Conservation (phyloP, 192 early-diverging fungal genomes). For the Mortierella alpina region DNA sequence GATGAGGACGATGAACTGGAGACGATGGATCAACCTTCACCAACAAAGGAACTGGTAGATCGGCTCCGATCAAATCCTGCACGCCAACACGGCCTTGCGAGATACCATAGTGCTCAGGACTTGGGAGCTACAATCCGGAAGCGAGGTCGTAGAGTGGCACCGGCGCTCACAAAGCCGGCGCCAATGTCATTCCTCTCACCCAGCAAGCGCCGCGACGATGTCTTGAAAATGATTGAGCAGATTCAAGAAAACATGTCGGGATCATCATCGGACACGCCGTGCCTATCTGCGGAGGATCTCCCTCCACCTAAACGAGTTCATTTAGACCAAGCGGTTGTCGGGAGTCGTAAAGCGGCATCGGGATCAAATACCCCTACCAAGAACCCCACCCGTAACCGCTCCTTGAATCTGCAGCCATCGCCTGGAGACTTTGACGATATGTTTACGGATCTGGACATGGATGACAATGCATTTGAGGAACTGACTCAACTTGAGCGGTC, state of each 20-base stretch:
- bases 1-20: conserved; percentile 23
- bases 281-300: background rate
- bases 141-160: conserved; percentile 7
- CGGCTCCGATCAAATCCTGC: background rate
- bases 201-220: conserved; percentile 19
- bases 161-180: background rate
- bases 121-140: background rate
- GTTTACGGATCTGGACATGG: conserved; percentile 37
- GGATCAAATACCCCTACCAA: background rate
- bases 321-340: background rate
- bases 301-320: background rate
- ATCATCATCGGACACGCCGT: background rate
- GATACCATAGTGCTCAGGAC: conserved; percentile 12
- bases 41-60: conserved; percentile 29
- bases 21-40: conserved; percentile 20
- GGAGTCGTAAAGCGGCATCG: background rate
- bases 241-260: conserved; percentile 28
- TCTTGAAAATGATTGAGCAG: conserved; percentile 45
- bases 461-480: conserved; percentile 33
- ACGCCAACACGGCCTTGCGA: background rate
- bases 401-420: background rate
- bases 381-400: background rate
- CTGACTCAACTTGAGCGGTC: conserved; percentile 23
- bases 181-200: background rate
- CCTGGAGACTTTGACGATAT: conserved; percentile 40